Evolutionary conservation across 805 yeast species (phyloP), one percentile per base, ranked within the genome.

Genomic region (Barnettozyma sp.): DNA sequence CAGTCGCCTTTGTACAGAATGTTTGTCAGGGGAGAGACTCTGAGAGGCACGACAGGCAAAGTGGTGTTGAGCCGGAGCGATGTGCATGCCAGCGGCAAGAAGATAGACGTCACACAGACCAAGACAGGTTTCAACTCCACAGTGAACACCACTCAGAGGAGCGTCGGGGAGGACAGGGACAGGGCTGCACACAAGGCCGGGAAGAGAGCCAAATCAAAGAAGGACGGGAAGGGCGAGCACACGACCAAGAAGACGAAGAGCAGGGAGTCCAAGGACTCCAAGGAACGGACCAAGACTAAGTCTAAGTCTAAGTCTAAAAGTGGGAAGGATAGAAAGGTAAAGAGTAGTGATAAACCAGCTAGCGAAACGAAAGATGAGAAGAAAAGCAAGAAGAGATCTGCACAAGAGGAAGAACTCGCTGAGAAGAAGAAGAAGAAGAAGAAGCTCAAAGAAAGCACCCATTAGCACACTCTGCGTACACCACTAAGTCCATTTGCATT

Each of bases 11-110:
- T 92, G 37, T 92, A 90, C 51, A 62, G 74, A 41, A 77, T 81
- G 84, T 90, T 90, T 65, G 94, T 87, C 2, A 71, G 73, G 46
- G 98, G 97, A 0, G 90, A 82, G 46, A 82, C 92, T 1, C 59
- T 90, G 38, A 70, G 72, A 26, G 97, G 97, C 1, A 82, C 95
- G 0, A 72, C 75, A 5, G 78, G 72, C 2, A 55, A 58, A 40
- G 53, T 56, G 0, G 52, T 53, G 7, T 14, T 39, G 20, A 35
- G 13, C 9, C 17, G 26, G 34, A 32, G 28, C 6, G 15, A 4
- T 11, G 15, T 11, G 7, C 22, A 24, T 19, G 13, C 18, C 1
- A 27, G 11, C 11, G 12, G 11, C 24, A 22, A 12, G n/a, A n/a
- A 18, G 13, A 19, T 35, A 5, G 42, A 39, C 5, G 49, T 44